phyloP scores from a whole-genome alignment of 192 early-diverging fungal species.

The Coemansia sp. region DNA sequence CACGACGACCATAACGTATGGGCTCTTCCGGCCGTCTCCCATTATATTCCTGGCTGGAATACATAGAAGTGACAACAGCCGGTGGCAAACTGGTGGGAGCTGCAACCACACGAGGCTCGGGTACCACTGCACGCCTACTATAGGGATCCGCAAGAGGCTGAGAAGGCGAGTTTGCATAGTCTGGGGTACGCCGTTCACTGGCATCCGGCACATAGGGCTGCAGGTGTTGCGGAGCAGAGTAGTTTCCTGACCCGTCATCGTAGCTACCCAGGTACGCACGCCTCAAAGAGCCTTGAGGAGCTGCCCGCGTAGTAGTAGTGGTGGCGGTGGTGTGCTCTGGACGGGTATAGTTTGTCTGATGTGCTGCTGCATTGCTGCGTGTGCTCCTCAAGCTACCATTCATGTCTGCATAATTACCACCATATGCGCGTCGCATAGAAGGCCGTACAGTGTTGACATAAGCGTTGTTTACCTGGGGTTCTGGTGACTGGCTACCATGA shows the following conservation, averaged over 20 bases:
- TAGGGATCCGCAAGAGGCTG: no score
- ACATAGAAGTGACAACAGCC: slow-evolving; percentile 12
- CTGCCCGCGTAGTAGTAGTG: neutral
- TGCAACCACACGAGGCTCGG: neutral
- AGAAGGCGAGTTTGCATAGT: slow-evolving; percentile 6
- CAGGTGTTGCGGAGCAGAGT: slow-evolving; percentile 10
- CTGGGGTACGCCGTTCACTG: slow-evolving; percentile 32
- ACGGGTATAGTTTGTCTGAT: no score
- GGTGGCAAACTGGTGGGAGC: no score
- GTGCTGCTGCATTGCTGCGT: slow-evolving; percentile 13
- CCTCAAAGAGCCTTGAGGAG: slow-evolving; percentile 2
- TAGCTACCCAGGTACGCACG: slow-evolving; percentile 1
- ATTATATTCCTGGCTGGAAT: slow-evolving; percentile 7
- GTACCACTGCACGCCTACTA: neutral
- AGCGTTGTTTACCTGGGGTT: neutral
- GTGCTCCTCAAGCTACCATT: slow-evolving; percentile 46
- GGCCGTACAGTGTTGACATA: neutral
- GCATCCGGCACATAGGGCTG: slow-evolving; percentile 40
- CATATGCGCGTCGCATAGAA: neutral
- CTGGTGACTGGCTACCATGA: slow-evolving; percentile 8
- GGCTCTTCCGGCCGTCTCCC: neutral
- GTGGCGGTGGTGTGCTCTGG: neutral
- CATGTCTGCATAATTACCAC: neutral
- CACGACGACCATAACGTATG: neutral
- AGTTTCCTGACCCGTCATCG: neutral